Conservation (phyloP, 805 yeast genomes). For the Wickerhamomyces xylosicus region DNA sequence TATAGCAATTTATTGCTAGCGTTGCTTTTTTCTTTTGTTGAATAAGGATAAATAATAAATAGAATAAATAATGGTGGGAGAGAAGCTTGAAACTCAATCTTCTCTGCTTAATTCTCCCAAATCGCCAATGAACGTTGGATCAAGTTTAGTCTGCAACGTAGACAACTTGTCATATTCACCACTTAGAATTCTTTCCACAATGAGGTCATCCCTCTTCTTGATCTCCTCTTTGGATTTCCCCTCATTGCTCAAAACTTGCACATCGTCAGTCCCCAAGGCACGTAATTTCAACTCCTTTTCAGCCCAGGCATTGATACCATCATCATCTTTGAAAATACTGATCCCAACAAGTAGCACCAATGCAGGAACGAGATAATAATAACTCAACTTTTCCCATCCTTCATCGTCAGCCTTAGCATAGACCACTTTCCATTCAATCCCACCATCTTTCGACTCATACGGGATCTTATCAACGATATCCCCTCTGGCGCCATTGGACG, state of each 20-base stretch:
- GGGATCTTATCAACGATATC: slow-evolving; percentile 80
- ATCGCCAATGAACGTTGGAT: slow-evolving; percentile 6
- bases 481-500: slow-evolving; percentile 36
- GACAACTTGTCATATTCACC: slow-evolving; percentile 76
- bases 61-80: background rate
- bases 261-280: slow-evolving; percentile 60
- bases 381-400: slow-evolving; percentile 77
- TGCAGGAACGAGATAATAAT: slow-evolving; percentile 64
- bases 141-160: slow-evolving; percentile 38
- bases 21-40: too few relatives aligned
- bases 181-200: slow-evolving; percentile 69
- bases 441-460: slow-evolving; percentile 70
- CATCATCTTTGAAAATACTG: slow-evolving; percentile 39
- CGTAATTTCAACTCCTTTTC: slow-evolving; percentile 71
- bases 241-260: slow-evolving; percentile 28
- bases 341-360: slow-evolving; percentile 45
- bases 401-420: slow-evolving; percentile 68
- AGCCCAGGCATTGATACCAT: slow-evolving; percentile 66
- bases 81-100: background rate
- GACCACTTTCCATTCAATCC: slow-evolving; percentile 67
- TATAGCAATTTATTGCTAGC: too few relatives aligned
- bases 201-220: slow-evolving; percentile 61
- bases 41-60: slow-evolving; percentile 1
- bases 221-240: slow-evolving; percentile 41
- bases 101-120: slow-evolving; percentile 3